phyloP scores from a whole-genome alignment of 1,139 yeast genomes.

The Candida mesenterica region DNA sequence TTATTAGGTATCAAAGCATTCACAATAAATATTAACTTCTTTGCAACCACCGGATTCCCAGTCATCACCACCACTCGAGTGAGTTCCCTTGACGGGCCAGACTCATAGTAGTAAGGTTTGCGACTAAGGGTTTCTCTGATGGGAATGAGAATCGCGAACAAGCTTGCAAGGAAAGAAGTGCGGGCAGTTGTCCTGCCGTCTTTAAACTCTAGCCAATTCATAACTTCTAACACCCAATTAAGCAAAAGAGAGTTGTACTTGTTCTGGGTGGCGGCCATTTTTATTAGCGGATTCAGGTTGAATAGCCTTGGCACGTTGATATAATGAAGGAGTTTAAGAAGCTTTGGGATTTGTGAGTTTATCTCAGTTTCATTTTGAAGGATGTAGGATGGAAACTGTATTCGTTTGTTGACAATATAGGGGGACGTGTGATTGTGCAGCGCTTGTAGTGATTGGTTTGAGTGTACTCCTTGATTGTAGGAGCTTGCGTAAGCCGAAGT shows the following conservation, averaged over 20 bases:
- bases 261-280: slow-evolving; percentile 2
- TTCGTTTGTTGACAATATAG: slow-evolving; percentile 35
- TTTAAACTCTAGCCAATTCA: slow-evolving; percentile 62
- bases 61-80: slow-evolving; percentile 57
- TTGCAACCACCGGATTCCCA: slow-evolving; percentile 60
- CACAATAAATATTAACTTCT: slow-evolving; percentile 53
- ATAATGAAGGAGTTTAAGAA: slow-evolving; percentile 40
- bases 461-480: too few species aligned
- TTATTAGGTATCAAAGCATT: too few species aligned
- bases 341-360: slow-evolving; percentile 29
- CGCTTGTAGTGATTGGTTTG: too few species aligned
- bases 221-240: slow-evolving; percentile 58
- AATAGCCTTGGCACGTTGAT: slow-evolving; percentile 46
- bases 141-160: slow-evolving; percentile 45
- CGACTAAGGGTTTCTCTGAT: slow-evolving; percentile 36
- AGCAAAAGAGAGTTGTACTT: slow-evolving; percentile 22
- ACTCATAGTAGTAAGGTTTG: slow-evolving; percentile 28
- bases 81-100: slow-evolving; percentile 25
- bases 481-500: too few species aligned
- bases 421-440: slow-evolving; percentile 17
- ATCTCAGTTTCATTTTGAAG: slow-evolving; percentile 47
- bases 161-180: slow-evolving; percentile 39
- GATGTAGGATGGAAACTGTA: slow-evolving; percentile 36
- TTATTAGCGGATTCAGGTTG: too few species aligned
- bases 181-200: slow-evolving; percentile 40